Evolutionary conservation across 768 basidiomycete species (phyloP), one percentile per base, ranked within the genome.

Genomic region (Termitomyces sp.): DNA sequence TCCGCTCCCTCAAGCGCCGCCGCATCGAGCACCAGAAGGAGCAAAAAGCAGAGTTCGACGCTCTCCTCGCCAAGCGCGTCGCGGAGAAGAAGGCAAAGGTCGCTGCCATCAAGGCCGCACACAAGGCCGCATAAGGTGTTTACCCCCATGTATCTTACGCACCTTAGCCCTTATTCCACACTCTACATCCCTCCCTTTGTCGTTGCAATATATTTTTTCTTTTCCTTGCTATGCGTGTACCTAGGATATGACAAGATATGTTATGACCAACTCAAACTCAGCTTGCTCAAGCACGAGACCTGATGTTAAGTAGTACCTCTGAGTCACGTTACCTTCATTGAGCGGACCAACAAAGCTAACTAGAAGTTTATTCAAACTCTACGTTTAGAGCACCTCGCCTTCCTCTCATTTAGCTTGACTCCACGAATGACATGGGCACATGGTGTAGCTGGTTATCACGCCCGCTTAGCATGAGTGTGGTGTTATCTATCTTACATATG

Each of bases 1-100:
- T 96, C 70, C 86, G 78, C 65, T 84, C 93, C 48, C 84, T 98
- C 79, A 89, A 93, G 78, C 86, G 88, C 72, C 85, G 93, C 76
- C 86, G 86, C 75, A 80, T 93, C 70, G 91, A 94, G 70, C 83
- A 80, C 73, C 95, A 96, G 82, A 94, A 94, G 81, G 95, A 94
- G 77, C 92, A 95, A 78, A 93, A 96, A 78, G 69, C 83, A 58
- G 96, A 98, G 80, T 98, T 89, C 84, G 91, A 96, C 37, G 78
- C 80, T 60, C 79, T 95, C 71, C 72, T 97, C 58, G 79, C 87
- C 78, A 95, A 97, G 81, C 94, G 93, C 68, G 76, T 93, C 61
- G 86, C 91, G 60, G 95, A 97, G 81, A 92, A 88, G 84, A 95
- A 96, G 84, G 87, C 85, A 71, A 91, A 93, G 81, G 84, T 81